Evolutionary conservation across 768 basidiomycete species (phyloP), one percentile per base, ranked within the genome.

Genomic region (Phlebiopsis gigantea): DNA sequence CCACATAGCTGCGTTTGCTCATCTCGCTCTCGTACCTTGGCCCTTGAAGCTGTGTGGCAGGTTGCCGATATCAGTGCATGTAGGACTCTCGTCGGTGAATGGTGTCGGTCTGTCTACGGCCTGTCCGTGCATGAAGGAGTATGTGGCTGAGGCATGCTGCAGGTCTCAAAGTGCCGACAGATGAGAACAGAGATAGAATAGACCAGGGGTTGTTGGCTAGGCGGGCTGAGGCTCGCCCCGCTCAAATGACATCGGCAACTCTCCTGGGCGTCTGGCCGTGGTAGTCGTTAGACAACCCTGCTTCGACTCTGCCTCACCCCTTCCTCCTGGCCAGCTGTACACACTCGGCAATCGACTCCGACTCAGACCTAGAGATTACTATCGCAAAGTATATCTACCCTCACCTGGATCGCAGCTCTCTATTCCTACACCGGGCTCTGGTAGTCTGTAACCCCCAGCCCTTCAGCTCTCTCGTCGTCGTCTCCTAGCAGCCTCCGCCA

Each of bases 371-470:
- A 12, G 34, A 39, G n/a, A n/a, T n/a, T 39, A 39, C 8, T 39
- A 39, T 39, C 34, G 34, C 34, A 39, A 39, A 17, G 34, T 39
- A 39, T 39, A 39, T 39, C 34, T 39, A 39, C 34, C 34, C 12
- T 39, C 34, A 17, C 34, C 12, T 39, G 3, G 34, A 2, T 3
- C 34, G 34, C 34, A 48, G 47, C 21, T 48, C 47, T 48, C 10
- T 21, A 51, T 14, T n/a, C 50, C 15, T n/a, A 51, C 31, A 31
- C 50, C 59, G 48, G 60, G 57, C 60, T 61, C 60, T 45, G 60
- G 60, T 34, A 61, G 60, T 61, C 60, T 42, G 52, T 21, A 34
- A 24, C 52, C 47, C 50, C 43, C 12, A 28, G 12, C 54, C 44
- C 19, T 39, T 39, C 31, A 19, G 44, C 59, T 19, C 53, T 28